Conservation (phyloP, 2,329 filamentous ascomycete genomes). For the Mycosphaerella sp. region DNA sequence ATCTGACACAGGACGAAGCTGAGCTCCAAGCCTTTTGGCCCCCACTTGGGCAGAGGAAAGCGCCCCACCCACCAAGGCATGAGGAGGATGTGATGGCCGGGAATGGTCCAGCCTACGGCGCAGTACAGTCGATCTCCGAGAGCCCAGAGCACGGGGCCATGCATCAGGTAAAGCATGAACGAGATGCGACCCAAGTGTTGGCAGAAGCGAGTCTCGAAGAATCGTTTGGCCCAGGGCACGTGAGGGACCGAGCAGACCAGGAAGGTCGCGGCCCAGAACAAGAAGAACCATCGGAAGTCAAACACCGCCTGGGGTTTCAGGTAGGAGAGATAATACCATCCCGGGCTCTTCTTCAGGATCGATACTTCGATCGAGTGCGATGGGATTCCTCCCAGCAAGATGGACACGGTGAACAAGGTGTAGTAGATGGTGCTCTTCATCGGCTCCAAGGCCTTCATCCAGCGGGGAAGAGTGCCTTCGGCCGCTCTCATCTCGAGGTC, state of each 20-base stretch:
- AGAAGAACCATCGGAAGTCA: conserved; percentile 32
- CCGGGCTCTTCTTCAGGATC: conserved; percentile 48
- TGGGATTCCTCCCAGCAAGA: conserved; percentile 58
- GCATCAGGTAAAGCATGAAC: conserved; percentile 58
- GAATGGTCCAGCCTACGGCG: conserved; percentile 51
- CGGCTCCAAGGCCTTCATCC: conserved; percentile 43
- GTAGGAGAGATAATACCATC: conserved; percentile 55
- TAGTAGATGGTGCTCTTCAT: conserved; percentile 50
- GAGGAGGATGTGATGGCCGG: conserved; percentile 41
- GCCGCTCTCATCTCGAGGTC: conserved; percentile 54
- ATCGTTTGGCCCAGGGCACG: conserved; percentile 51
- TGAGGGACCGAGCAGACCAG: conserved; percentile 52
- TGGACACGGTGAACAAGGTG: conserved; percentile 46
- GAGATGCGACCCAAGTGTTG: conserved; percentile 59
- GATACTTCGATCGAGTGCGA: conserved; percentile 46
- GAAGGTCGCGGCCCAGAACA: conserved; percentile 46
- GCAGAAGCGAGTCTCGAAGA: conserved; percentile 54
- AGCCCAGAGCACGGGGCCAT: conserved; percentile 55
- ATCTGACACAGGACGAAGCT: conserved; percentile 55
- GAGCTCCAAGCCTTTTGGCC: conserved; percentile 54
- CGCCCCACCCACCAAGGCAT: conserved; percentile 53
- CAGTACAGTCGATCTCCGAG: conserved; percentile 59
- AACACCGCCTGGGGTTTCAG: conserved; percentile 38
- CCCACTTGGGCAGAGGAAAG: conserved; percentile 49
- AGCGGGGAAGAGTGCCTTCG: conserved; percentile 46